These are phyloP conservation scores for Paecilomyces sp. DNA, from an alignment of 2,329 filamentous ascomycete species.

Conservation along the genomic window DNA sequence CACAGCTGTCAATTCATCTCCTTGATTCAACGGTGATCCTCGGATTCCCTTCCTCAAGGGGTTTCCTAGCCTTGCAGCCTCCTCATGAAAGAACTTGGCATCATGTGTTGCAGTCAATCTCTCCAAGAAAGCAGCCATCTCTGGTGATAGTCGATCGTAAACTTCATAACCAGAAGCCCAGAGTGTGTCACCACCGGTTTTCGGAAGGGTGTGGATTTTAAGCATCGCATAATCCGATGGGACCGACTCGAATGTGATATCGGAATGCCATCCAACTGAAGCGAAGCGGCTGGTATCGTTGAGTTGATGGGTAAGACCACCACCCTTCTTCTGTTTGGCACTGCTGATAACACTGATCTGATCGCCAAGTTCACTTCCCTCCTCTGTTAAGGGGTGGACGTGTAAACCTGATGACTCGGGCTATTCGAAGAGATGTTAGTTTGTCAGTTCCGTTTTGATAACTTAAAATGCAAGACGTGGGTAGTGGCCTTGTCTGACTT, in stretches of 20 bases:
- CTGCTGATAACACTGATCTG: constrained; percentile 52
- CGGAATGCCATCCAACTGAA: constrained; percentile 1
- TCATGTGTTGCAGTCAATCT: background rate
- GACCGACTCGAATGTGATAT: background rate
- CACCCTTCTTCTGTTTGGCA: constrained; percentile 49
- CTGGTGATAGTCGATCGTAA: background rate
- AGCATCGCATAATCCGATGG: background rate
- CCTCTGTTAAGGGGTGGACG: constrained; percentile 49
- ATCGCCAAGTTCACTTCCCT: constrained; percentile 46
- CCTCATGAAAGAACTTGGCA: background rate
- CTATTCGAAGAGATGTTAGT: constrained; percentile 8
- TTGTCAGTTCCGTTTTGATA: background rate
- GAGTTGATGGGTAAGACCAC: constrained; percentile 19
- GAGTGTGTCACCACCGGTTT: background rate
- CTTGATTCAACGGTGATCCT: background rate
- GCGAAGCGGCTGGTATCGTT: constrained; percentile 4
- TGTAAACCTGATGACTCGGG: constrained; percentile 46
- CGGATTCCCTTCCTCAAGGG: background rate
- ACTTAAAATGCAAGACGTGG: too few relatives aligned
- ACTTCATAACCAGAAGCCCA: background rate
- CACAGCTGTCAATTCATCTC: background rate
- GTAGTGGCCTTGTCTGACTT: too few relatives aligned
- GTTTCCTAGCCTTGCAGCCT: background rate
- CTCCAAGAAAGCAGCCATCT: background rate
- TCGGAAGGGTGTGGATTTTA: background rate